Evolutionary conservation across 768 basidiomycete species (phyloP).

Genomic region (Xerocomellus chrysenteron): DNA sequence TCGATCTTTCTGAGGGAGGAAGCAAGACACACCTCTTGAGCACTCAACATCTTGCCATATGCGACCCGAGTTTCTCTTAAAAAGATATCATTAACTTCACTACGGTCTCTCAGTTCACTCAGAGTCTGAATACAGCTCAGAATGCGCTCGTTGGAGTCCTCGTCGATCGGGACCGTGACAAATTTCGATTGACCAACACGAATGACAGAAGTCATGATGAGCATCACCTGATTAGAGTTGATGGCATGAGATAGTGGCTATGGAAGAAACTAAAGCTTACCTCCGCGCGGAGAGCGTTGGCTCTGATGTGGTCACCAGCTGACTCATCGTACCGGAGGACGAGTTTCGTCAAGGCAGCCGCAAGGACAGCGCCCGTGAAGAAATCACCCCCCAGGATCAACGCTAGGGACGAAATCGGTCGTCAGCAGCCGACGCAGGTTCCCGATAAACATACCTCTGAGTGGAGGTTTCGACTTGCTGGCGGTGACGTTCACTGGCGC

Average conservation of each 20-base stretch:
- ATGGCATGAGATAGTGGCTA: neutral
- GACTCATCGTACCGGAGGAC: slow-evolving; percentile 70
- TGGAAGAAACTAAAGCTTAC: slow-evolving; percentile 33
- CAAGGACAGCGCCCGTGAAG: slow-evolving; percentile 92
- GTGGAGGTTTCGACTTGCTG: slow-evolving; percentile 88
- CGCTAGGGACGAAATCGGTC: slow-evolving; percentile 41
- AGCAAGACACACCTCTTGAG: slow-evolving; percentile 70
- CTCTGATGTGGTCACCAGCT: slow-evolving; percentile 47
- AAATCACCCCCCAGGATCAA: slow-evolving; percentile 94
- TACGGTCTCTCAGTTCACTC: slow-evolving; percentile 66
- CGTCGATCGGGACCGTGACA: slow-evolving; percentile 92
- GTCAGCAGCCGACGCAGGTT: neutral
- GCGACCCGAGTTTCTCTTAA: slow-evolving; percentile 87
- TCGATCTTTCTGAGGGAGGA: neutral
- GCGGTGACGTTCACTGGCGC: slow-evolving; percentile 67
- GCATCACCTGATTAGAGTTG: slow-evolving; percentile 65
- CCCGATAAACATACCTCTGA: slow-evolving; percentile 56
- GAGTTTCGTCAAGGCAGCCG: slow-evolving; percentile 86
- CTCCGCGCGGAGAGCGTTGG: slow-evolving; percentile 85
- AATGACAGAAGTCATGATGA: slow-evolving; percentile 96
- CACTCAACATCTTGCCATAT: slow-evolving; percentile 92
- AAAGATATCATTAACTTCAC: slow-evolving; percentile 67
- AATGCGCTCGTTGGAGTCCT: slow-evolving; percentile 95
- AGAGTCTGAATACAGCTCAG: slow-evolving; percentile 94
- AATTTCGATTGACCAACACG: slow-evolving; percentile 98